phyloP scores from a whole-genome alignment of 768 basidiomycete species.

The Multifurca ochricompacta region DNA sequence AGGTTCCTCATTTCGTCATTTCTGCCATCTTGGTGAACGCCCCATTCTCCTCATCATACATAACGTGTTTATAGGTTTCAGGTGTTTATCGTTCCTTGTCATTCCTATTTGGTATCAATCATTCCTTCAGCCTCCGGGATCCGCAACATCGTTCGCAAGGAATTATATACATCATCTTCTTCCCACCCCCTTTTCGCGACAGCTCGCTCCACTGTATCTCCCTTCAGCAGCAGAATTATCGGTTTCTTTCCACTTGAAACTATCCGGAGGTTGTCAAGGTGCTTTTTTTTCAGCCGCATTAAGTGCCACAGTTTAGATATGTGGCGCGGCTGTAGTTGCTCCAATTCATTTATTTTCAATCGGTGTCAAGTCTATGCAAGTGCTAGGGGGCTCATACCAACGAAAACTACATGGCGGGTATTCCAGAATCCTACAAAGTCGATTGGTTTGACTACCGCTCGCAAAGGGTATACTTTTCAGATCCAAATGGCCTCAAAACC shows the following conservation, averaged over 20 bases:
- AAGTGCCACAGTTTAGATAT: too few relatives aligned
- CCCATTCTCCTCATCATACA: too few relatives aligned
- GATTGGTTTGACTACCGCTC: not conserved
- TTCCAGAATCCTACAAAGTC: not conserved
- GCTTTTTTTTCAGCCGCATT: too few relatives aligned
- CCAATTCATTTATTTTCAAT: too few relatives aligned
- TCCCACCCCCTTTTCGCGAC: not conserved
- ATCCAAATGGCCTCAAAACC: not conserved
- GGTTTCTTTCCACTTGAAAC: not conserved
- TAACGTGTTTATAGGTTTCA: too few relatives aligned
- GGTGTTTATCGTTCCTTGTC: not conserved
- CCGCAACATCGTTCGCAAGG: not conserved
- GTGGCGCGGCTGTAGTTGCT: too few relatives aligned
- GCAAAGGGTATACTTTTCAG: not conserved
- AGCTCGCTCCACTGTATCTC: constrained; percentile 3
- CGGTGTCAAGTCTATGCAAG: too few relatives aligned
- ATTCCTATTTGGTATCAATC: not conserved
- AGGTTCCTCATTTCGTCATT: not conserved
- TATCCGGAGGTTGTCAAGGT: not conserved
- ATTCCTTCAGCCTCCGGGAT: not conserved
- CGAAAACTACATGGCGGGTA: not conserved
- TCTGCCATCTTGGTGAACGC: not conserved
- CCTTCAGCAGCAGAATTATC: not conserved
- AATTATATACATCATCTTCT: not conserved
- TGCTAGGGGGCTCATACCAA: too few relatives aligned